Conservation (phyloP, 345 rosid genomes). For the Syzygium aromaticum region DNA sequence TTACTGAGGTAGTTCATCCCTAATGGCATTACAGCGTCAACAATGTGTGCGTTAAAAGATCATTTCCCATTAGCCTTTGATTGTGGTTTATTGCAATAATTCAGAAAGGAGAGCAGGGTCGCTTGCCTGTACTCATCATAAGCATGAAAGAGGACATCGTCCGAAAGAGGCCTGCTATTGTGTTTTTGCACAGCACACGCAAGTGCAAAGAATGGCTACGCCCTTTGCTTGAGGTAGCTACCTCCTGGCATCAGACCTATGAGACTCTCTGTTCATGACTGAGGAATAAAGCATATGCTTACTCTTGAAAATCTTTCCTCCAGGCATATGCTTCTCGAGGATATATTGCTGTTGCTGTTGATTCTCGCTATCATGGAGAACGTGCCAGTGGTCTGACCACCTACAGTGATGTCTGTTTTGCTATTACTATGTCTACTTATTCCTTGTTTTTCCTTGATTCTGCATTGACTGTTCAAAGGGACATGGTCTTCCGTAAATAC, state of each 20-base stretch:
- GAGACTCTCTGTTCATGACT: neutral
- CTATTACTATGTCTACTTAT: neutral
- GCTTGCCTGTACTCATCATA: conserved; percentile 57
- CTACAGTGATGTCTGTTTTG: conserved; percentile 44
- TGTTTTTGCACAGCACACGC: conserved; percentile 75
- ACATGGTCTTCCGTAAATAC: neutral
- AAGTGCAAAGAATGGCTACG: conserved; percentile 82
- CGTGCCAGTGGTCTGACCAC: conserved; percentile 57
- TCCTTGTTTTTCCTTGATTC: neutral
- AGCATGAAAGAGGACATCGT: conserved; percentile 35
- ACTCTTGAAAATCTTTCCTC: conserved; percentile 3
- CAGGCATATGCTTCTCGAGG: conserved; percentile 91
- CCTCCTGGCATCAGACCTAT: neutral
- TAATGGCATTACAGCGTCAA: neutral
- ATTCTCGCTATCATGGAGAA: conserved; percentile 94
- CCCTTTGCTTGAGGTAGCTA: conserved; percentile 75
- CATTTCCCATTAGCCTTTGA: neutral
- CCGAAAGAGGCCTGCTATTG: conserved; percentile 60
- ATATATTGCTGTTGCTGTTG: conserved; percentile 67
- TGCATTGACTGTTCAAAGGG: neutral
- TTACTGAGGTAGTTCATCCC: conserved; percentile 48
- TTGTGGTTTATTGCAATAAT: neutral
- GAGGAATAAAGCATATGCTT: neutral
- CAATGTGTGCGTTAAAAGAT: neutral
- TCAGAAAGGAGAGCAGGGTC: conserved; percentile 69